Evolutionary conservation across 768 basidiomycete species (phyloP), one percentile per base, ranked within the genome.

Genomic region (Boletales sp.): DNA sequence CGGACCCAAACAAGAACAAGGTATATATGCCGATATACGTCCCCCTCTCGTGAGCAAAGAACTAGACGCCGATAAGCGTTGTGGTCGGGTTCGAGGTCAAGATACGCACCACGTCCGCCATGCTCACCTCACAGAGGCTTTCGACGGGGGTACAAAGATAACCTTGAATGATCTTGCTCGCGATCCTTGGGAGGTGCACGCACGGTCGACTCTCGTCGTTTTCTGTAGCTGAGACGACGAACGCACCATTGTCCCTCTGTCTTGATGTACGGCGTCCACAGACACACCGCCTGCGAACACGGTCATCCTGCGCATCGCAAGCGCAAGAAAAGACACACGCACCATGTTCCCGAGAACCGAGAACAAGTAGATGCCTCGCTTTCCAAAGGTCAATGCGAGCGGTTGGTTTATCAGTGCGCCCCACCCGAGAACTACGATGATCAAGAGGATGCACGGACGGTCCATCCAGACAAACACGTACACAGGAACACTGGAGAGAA

Each of bases 101-200:
- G 15, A 14, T 15, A 43, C 46, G 44, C 13, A 57, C 57, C 6
- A 57, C 51, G 31, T 58, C 57, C 35, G 57, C 30, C 21, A 58
- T 45, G 48, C 57, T 58, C 35, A 58, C 57, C 47, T 58, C 57
- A 34, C 57, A 57, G 36, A 57, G 48, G 38, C 57, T 58, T 24
- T 58, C 57, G n/a, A 58, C 57, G 18, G 57, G 57, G 40, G 56
- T 58, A n/a, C 57, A 58, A 40, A 57, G 56, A 32, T 45, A 58
- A 15, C 57, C 57, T 29, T 58, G 57, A 13, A 58, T 44, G 27
- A 58, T 58, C 43, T 58, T 58, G 18, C 51, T 58, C 14, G 48
- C 57, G 13, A 58, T 58, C 57, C 57, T 58, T 21, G 21, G 2
- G 21, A 21, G 21, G 21, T 21, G 21, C 21, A n/a, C 39, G 27